Base-by-base conservation (phyloP, 345 rosid species). In the Gossypium anomalum region DNA sequence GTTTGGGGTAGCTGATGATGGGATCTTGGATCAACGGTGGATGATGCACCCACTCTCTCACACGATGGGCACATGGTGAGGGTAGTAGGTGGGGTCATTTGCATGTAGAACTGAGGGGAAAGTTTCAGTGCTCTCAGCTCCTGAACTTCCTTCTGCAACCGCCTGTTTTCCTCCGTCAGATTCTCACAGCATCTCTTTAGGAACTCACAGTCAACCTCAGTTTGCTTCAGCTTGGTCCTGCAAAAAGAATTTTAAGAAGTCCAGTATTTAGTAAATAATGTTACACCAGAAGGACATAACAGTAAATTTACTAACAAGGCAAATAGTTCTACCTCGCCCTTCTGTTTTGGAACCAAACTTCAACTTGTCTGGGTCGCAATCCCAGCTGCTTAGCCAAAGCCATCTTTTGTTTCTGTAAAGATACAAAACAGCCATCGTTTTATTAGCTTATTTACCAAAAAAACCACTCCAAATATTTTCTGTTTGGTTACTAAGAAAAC, bases 301-400 rank as follows among this genome's bases (percentile, higher is more conserved):
- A 2, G 60, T 56, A 56, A 19, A 56, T 56, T 48, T 56, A 7
- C 8, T 2, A 14, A 14, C 9, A 56, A 19, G 1, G 3, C 3
- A 55, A 25, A 43, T 60, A 1, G 41, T 64, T 82, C 84, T 75
- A 92, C 98, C 98, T 90, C 51, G 99, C 99, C 82, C 99, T 86
- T 78, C 99, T 87, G 87, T 95, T 95, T 75, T 95, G 99, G 83
- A 95, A 95, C 99, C 99, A 95, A 13, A 95, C 99, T 79, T 95
- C 99, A 10, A 95, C 98, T 75, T 95, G 98, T 67, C 99, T 85
- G 9, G 98, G 88, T 78, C 92, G 83, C 71, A 95, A 84, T 14
- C 94, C 91, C 57, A 95, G 85, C 82, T 89, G 94, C 80, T 91
- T 88, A 5, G 98, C 98, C 85, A 96, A 82, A 2, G 91, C 97